phyloP scores from a whole-genome alignment of 2,329 filamentous ascomycete species.

The Fusarium subtropicale region DNA sequence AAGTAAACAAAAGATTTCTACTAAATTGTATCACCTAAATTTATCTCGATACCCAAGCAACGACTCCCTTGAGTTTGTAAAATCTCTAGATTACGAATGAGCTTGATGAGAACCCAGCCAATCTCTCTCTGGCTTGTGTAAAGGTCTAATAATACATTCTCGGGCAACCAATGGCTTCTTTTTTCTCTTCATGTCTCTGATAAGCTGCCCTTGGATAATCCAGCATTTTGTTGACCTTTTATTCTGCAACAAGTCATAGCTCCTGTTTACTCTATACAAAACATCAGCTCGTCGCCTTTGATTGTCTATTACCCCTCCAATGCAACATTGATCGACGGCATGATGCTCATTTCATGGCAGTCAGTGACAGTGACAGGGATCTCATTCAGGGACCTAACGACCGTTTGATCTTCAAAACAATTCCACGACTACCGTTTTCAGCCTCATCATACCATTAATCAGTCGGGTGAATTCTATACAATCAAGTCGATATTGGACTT shows the following conservation, averaged over 20 bases:
- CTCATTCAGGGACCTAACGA: conserved; percentile 3
- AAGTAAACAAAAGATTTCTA: conserved; percentile 45
- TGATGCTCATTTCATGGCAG: conserved; percentile 13
- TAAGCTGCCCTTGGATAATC: conserved; percentile 1
- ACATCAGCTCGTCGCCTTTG: neutral
- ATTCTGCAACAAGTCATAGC: neutral
- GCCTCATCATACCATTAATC: neutral
- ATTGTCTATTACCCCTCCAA: conserved; percentile 19
- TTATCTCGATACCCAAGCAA: conserved; percentile 15
- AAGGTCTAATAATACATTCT: conserved; percentile 17
- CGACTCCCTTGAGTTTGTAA: conserved; percentile 1
- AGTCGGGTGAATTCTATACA: neutral
- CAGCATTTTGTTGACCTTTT: neutral
- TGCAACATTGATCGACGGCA: conserved; percentile 29
- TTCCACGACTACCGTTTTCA: conserved; percentile 8
- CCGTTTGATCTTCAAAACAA: conserved; percentile 21
- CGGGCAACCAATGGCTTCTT: conserved; percentile 3
- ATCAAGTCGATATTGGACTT: no score
- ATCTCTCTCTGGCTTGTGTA: neutral
- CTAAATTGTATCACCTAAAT: neutral
- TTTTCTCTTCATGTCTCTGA: conserved; percentile 18
- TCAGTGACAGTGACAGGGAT: conserved; percentile 17
- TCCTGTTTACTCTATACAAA: conserved; percentile 13
- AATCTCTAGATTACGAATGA: neutral
- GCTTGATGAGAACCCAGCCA: neutral